Conservation (phyloP, 148 eudicot species). For the Spergularia marina region DNA sequence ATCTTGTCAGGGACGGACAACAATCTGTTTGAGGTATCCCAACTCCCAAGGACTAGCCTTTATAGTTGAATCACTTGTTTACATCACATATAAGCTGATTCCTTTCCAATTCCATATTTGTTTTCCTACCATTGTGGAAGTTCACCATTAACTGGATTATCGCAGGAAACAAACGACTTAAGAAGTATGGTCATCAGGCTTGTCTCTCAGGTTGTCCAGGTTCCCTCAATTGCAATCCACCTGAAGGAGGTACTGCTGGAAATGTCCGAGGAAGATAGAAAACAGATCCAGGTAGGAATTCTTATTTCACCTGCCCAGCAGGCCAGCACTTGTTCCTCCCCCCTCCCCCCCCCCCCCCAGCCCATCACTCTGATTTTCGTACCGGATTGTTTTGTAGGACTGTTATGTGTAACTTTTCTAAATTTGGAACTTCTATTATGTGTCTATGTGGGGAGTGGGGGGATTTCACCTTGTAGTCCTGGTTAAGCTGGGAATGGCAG, state of each 20-base stretch:
- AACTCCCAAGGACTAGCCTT: conserved; percentile 11
- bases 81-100: not conserved
- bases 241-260: conserved; percentile 68
- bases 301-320: conserved; percentile 11
- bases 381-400: not conserved
- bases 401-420: not conserved
- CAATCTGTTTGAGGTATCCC: conserved; percentile 49
- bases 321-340: conserved; percentile 6
- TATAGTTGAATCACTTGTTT: not conserved
- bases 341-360: not conserved
- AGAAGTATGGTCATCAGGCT: conserved; percentile 56
- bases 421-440: not conserved
- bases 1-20: conserved; percentile 59
- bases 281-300: conserved; percentile 76
- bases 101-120: not conserved
- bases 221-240: conserved; percentile 61
- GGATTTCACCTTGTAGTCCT: too few relatives aligned
- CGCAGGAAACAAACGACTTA: conserved; percentile 64
- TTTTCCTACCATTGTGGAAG: not conserved
- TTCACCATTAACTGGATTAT: not conserved
- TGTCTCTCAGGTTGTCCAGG: conserved; percentile 87
- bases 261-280: conserved; percentile 69
- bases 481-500: too few relatives aligned
- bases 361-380: not conserved
- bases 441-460: too few relatives aligned